These are phyloP conservation scores for Coemansia sp. DNA, from an alignment of 192 early-diverging fungal genomes.

Conservation along the genomic window DNA sequence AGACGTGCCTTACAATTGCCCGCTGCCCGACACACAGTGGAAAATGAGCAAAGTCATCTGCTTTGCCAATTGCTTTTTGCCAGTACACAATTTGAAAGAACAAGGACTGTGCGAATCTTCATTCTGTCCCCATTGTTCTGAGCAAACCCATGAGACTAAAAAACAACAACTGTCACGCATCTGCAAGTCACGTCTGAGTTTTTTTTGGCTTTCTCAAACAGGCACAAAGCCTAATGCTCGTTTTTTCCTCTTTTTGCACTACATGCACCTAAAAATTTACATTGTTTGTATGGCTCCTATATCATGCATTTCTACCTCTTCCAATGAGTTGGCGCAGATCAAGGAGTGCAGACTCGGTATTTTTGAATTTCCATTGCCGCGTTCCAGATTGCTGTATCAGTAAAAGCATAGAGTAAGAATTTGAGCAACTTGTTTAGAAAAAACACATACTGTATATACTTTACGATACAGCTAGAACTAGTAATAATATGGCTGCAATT, in stretches of 20 bases:
- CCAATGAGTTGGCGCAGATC: not conserved
- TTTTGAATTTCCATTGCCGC: not conserved
- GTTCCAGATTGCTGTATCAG: not conserved
- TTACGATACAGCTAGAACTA: too few species aligned
- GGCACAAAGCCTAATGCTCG: not conserved
- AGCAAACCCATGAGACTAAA: not conserved
- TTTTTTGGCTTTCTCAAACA: not conserved
- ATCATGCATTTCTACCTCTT: not conserved
- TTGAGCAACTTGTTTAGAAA: too few species aligned
- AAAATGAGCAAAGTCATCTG: not conserved
- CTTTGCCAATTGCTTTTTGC: not conserved
- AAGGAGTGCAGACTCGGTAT: not conserved
- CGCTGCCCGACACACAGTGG: not conserved
- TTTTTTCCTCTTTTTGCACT: slow-evolving; percentile 1
- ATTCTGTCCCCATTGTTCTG: not conserved
- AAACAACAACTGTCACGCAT: not conserved
- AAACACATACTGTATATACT: too few species aligned
- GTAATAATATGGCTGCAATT: too few species aligned
- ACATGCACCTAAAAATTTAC: not conserved
- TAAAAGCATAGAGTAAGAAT: not conserved
- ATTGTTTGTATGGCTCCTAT: not conserved
- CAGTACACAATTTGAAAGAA: not conserved
- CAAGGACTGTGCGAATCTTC: not conserved
- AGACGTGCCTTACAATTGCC: not conserved
- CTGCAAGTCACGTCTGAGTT: not conserved